These are phyloP conservation scores for Exophiala aquamarina DNA, from an alignment of 2,329 filamentous ascomycete genomes.

Conservation along the genomic window DNA sequence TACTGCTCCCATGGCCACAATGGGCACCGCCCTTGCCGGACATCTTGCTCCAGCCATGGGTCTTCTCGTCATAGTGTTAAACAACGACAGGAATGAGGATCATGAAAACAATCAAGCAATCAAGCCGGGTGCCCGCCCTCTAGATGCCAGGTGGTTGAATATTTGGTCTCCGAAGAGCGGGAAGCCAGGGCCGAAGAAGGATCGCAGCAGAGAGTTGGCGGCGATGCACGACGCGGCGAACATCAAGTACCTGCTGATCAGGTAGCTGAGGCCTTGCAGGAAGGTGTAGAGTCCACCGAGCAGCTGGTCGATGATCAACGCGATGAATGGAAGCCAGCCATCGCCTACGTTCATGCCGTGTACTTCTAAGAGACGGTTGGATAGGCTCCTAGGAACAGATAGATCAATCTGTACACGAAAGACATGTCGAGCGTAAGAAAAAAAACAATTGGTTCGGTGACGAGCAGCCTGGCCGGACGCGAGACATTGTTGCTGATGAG, in stretches of 20 bases:
- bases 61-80: slow-evolving; percentile 65
- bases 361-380: slow-evolving; percentile 45
- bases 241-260: slow-evolving; percentile 32
- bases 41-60: slow-evolving; percentile 52
- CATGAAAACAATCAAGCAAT: slow-evolving; percentile 70
- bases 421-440: slow-evolving; percentile 40
- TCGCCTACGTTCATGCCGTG: slow-evolving; percentile 70
- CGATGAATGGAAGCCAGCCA: slow-evolving; percentile 77
- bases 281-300: slow-evolving; percentile 65
- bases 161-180: slow-evolving; percentile 63
- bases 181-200: slow-evolving; percentile 20
- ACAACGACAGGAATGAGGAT: slow-evolving; percentile 74
- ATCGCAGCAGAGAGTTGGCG: slow-evolving; percentile 64
- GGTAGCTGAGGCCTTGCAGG: slow-evolving; percentile 56
- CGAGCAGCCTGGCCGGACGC: slow-evolving; percentile 44
- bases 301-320: slow-evolving; percentile 74
- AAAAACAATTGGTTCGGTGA: slow-evolving; percentile 46
- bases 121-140: slow-evolving; percentile 73
- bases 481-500: slow-evolving; percentile 54
- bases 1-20: too few species aligned
- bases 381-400: slow-evolving; percentile 36
- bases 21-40: too few species aligned
- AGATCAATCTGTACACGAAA: slow-evolving; percentile 32
- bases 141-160: slow-evolving; percentile 63
- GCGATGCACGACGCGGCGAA: slow-evolving; percentile 70